Percentiles rank a stretch among this genome's conserved stretches.
Conservation (phyloP, 73 alveolate species). For the Paramecium biaurelia region DNA sequence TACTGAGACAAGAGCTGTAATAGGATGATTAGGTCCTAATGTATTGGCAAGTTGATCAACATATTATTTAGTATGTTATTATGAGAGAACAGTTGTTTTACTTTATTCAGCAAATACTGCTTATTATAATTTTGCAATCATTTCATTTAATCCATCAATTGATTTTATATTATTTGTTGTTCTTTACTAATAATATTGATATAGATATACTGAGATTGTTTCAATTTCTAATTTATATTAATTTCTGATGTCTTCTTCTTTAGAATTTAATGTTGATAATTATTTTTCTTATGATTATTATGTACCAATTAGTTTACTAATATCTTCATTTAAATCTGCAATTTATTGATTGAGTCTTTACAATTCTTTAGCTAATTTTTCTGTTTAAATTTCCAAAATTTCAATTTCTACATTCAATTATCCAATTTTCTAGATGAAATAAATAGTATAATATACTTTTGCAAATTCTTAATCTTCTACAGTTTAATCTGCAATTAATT, state of each 20-base stretch:
- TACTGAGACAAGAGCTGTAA: constrained; percentile 47
- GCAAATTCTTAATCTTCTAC: constrained; percentile 45
- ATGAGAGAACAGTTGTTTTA: background rate
- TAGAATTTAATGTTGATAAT: background rate
- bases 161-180: background rate
- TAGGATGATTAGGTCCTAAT: constrained; percentile 42
- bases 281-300: background rate
- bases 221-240: background rate
- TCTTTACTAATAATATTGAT: background rate
- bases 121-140: background rate
- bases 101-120: constrained; percentile 32
- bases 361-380: constrained; percentile 1
- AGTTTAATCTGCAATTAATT: constrained; percentile 6
- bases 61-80: background rate
- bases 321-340: constrained; percentile 11
- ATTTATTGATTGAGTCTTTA: background rate
- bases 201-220: background rate
- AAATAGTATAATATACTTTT: background rate
- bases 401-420: constrained; percentile 43
- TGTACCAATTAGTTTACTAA: background rate
- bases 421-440: constrained; percentile 17
- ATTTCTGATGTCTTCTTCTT: constrained; percentile 50
- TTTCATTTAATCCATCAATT: constrained; percentile 39
- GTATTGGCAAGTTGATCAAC: background rate
- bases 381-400: constrained; percentile 18